Evolutionary conservation across 2,329 filamentous ascomycete genomes (phyloP).

Genomic region (Myriangium duriaei): DNA sequence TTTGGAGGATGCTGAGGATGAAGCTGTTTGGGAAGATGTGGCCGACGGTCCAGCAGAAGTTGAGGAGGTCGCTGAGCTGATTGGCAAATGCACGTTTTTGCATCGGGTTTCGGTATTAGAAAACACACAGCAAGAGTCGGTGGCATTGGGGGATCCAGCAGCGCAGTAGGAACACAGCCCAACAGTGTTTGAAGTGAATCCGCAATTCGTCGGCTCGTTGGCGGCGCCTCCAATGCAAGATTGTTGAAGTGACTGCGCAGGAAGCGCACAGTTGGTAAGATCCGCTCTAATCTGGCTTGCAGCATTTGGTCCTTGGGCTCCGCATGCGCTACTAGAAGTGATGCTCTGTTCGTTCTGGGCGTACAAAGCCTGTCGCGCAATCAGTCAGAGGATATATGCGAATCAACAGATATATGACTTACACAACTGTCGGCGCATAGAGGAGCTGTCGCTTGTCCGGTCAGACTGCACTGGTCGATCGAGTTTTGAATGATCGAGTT

Average conservation of each 20-base stretch:
- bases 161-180: slow-evolving; percentile 83
- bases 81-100: slow-evolving; percentile 60
- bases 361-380: slow-evolving; percentile 52
- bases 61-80: slow-evolving; percentile 44
- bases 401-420: slow-evolving; percentile 24
- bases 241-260: slow-evolving; percentile 62
- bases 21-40: slow-evolving; percentile 14
- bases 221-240: slow-evolving; percentile 61
- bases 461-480: slow-evolving; percentile 53
- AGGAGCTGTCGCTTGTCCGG: slow-evolving; percentile 52
- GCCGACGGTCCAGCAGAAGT: slow-evolving; percentile 47
- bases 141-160: slow-evolving; percentile 73
- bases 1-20: slow-evolving; percentile 20
- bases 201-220: slow-evolving; percentile 82
- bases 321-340: slow-evolving; percentile 59
- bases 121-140: slow-evolving; percentile 87
- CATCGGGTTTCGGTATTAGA: slow-evolving; percentile 65
- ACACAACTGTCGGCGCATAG: slow-evolving; percentile 86
- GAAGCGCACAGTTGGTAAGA: slow-evolving; percentile 78
- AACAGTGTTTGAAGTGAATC: slow-evolving; percentile 56
- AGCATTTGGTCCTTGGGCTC: slow-evolving; percentile 46
- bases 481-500: slow-evolving; percentile 92
- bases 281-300: slow-evolving; percentile 75
- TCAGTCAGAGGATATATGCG: slow-evolving; percentile 12
- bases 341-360: slow-evolving; percentile 84